Evolutionary conservation across 2,329 filamentous ascomycete genomes (phyloP), one percentile per base, ranked within the genome.

Genomic region (Sarocladium strictum): DNA sequence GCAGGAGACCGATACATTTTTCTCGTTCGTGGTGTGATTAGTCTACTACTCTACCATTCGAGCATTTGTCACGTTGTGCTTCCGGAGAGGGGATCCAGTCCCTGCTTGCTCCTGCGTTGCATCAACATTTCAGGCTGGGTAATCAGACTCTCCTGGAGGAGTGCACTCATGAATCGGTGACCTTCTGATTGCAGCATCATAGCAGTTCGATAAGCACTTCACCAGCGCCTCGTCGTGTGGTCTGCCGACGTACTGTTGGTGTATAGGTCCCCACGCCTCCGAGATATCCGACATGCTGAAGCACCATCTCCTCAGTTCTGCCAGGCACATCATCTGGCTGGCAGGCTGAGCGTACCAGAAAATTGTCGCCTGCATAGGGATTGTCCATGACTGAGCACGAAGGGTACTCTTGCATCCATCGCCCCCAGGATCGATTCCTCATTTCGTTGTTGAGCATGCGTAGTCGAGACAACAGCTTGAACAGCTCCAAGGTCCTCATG

Each of bases 321-420:
- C 47, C 47, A 27, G 27, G 27, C 9, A 21, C 17, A 6, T 32
- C 15, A 27, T 40, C 35, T n/a, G 52, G 52, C 4, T 37, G 21
- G 14, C 12, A 26, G 2, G 40, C 52, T n/a, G 52, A 53, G 7
- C 52, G 43, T 21, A 45, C 37, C 24, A 43, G 21, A 24, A 53
- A 53, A 2, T 19, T 17, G 15, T 23, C 15, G 6, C 15, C 17
- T 26, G 21, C 27, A 15, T 35, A 33, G 3, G 47, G 47, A 23
- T 33, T 45, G 3, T 43, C 38, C 7, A n/a, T n/a, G n/a, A 41
- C 26, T 3, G 35, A 12, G 24, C 37, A 51, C 3, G 59, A 14
- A 21, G 62, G 62, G 37, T 63, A 66, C 52, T 58, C 55, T 1
- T 59, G 55, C 40, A 66, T 17, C 68, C 66, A 70, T n/a, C 55